phyloP scores from a whole-genome alignment of 352 stramenopile genomes.

The Phytophthora melonis region DNA sequence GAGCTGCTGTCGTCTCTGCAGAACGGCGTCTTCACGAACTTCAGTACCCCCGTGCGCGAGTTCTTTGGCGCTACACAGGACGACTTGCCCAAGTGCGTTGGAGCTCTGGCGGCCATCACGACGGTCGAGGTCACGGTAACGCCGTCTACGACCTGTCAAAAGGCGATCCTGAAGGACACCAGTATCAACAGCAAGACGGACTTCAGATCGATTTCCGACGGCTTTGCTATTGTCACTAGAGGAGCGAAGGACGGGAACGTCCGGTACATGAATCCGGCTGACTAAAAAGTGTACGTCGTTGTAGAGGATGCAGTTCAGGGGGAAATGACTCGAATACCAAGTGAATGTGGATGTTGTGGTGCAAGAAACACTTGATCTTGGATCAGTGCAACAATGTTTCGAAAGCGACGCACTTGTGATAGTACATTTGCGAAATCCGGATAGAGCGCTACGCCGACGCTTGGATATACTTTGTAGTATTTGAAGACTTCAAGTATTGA shows the following conservation, averaged over 20 bases:
- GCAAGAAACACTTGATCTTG: too few species aligned
- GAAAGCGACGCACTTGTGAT: too few species aligned
- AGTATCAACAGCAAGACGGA: conserved; percentile 65
- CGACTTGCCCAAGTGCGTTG: conserved; percentile 66
- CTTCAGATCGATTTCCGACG: conserved; percentile 53
- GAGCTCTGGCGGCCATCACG: conserved; percentile 55
- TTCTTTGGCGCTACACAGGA: conserved; percentile 55
- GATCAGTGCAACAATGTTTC: too few species aligned
- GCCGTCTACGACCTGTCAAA: conserved; percentile 50
- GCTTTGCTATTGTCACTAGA: conserved; percentile 73
- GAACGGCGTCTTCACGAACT: conserved; percentile 83
- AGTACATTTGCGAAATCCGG: too few species aligned
- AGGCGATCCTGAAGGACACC: conserved; percentile 59
- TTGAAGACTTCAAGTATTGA: too few species aligned
- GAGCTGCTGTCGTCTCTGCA: conserved; percentile 72
- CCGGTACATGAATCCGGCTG: conserved; percentile 55
- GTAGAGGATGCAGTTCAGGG: background rate
- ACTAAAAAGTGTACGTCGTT: conserved; percentile 9
- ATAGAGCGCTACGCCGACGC: too few species aligned
- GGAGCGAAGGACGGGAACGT: conserved; percentile 59
- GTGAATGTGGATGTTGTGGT: background rate
- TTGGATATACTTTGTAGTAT: too few species aligned
- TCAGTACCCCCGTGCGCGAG: conserved; percentile 65
- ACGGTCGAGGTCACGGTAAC: conserved; percentile 50
- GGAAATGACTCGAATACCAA: background rate